phyloP scores from a whole-genome alignment of 2,329 filamentous ascomycete genomes.

The Fusarium nelsonii region DNA sequence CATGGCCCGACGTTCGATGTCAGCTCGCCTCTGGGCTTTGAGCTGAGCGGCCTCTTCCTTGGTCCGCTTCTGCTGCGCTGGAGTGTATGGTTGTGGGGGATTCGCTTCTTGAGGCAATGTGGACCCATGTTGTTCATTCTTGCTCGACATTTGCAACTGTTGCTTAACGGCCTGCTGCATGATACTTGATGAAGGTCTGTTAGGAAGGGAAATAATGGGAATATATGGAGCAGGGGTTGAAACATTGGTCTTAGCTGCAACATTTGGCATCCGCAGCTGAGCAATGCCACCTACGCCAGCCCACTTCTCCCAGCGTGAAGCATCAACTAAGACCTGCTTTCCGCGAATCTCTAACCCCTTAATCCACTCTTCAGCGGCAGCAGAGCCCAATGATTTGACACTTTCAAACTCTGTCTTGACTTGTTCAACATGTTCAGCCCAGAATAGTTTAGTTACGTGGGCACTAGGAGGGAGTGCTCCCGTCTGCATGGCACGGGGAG shows the following conservation, averaged over 20 bases:
- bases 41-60: constrained; percentile 72
- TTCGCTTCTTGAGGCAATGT: constrained; percentile 12
- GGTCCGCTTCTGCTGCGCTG: constrained; percentile 62
- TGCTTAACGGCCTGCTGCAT: constrained; percentile 5
- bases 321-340: constrained; percentile 69
- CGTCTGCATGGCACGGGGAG: constrained; percentile 66
- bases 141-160: constrained; percentile 1
- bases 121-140: constrained; percentile 16
- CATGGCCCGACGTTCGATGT: constrained; percentile 78
- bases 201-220: not conserved
- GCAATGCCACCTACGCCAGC: constrained; percentile 61
- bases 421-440: constrained; percentile 70
- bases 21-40: constrained; percentile 72
- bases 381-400: constrained; percentile 74
- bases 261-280: constrained; percentile 52
- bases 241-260: constrained; percentile 4
- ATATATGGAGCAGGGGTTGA: not conserved
- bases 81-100: constrained; percentile 5
- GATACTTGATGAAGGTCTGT: not conserved
- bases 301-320: constrained; percentile 82
- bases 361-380: constrained; percentile 80
- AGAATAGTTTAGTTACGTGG: constrained; percentile 75
- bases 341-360: constrained; percentile 78
- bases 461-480: constrained; percentile 60
- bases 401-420: constrained; percentile 73